Conservation (phyloP, 352 stramenopile genomes). For the Pythium brassicae region DNA sequence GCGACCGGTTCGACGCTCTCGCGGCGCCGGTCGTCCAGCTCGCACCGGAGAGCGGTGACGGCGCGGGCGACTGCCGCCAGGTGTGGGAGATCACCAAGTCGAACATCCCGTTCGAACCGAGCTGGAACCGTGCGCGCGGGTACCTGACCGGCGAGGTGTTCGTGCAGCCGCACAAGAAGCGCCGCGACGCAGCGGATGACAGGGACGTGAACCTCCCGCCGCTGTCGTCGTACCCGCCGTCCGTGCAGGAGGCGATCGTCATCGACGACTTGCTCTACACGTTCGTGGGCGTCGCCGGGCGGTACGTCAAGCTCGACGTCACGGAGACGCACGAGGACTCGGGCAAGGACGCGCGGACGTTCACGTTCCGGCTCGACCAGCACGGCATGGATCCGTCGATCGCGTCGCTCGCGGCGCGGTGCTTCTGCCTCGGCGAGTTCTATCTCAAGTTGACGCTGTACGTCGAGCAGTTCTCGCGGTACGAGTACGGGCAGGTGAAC, state of each 20-base stretch:
- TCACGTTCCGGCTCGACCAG: slow-evolving; percentile 66
- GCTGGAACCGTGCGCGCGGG: slow-evolving; percentile 77
- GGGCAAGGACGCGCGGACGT: slow-evolving; percentile 23
- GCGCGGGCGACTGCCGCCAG: slow-evolving; percentile 45
- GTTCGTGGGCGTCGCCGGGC: slow-evolving; percentile 74
- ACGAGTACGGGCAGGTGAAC: slow-evolving; percentile 92
- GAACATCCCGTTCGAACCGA: slow-evolving; percentile 80
- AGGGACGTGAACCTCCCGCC: slow-evolving; percentile 46
- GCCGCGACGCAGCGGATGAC: slow-evolving; percentile 29
- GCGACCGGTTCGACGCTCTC: slow-evolving; percentile 22
- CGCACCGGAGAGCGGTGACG: slow-evolving; percentile 42
- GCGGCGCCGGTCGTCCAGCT: slow-evolving; percentile 32
- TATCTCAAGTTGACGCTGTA: slow-evolving; percentile 76
- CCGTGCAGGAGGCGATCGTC: slow-evolving; percentile 76
- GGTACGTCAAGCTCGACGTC: slow-evolving; percentile 74
- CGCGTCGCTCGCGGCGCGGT: slow-evolving; percentile 56
- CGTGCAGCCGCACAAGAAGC: slow-evolving; percentile 42
- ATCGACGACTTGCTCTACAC: slow-evolving; percentile 82
- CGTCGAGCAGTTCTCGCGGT: slow-evolving; percentile 77
- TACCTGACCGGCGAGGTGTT: slow-evolving; percentile 77
- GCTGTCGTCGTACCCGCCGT: slow-evolving; percentile 70
- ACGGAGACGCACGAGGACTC: slow-evolving; percentile 35
- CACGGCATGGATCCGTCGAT: slow-evolving; percentile 82
- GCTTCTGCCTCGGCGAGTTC: slow-evolving; percentile 68
- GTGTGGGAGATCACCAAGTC: slow-evolving; percentile 85